A percentile compares a stretch with the other conserved stretches of the same genome.
Evolutionary conservation across 176 grass and related monocot species (phyloP).

Genomic region (Triticum timopheevii): DNA sequence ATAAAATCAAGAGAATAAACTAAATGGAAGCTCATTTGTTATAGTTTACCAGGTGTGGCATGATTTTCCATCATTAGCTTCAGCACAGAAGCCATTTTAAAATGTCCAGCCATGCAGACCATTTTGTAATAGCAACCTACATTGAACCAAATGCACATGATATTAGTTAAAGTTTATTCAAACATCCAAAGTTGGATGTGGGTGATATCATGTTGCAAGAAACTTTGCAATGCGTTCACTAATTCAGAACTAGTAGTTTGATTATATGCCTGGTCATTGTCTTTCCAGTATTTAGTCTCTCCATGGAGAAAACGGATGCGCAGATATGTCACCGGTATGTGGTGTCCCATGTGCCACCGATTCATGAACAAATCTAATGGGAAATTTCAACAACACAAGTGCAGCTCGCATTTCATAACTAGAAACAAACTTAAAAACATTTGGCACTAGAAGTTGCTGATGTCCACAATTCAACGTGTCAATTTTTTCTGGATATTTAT

Average conservation of each 20-base stretch:
- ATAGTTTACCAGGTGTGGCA: constrained; percentile 54
- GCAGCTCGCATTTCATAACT: neutral
- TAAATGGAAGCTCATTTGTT: neutral
- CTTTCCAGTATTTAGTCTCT: neutral
- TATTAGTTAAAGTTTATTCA: constrained; percentile 5
- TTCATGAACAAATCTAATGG: neutral
- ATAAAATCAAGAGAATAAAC: constrained; percentile 1
- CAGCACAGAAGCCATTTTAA: constrained; percentile 74
- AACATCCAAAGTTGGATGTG: constrained; percentile 18
- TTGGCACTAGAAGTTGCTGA: neutral
- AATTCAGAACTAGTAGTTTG: neutral
- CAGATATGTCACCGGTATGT: neutral
- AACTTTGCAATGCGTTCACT: neutral
- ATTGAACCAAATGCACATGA: constrained; percentile 22
- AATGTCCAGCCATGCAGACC: constrained; percentile 74
- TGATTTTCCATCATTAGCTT: constrained; percentile 64
- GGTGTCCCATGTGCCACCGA: constrained; percentile 11
- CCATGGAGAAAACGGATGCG: neutral
- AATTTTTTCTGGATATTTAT: neutral
- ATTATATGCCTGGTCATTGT: neutral
- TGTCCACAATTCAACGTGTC: neutral
- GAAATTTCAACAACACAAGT: neutral
- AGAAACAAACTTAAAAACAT: neutral
- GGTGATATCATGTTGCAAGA: neutral
- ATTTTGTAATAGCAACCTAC: constrained; percentile 61